Evolutionary conservation across 805 yeast genomes (phyloP).

Genomic region (Starmerella kuoi): DNA sequence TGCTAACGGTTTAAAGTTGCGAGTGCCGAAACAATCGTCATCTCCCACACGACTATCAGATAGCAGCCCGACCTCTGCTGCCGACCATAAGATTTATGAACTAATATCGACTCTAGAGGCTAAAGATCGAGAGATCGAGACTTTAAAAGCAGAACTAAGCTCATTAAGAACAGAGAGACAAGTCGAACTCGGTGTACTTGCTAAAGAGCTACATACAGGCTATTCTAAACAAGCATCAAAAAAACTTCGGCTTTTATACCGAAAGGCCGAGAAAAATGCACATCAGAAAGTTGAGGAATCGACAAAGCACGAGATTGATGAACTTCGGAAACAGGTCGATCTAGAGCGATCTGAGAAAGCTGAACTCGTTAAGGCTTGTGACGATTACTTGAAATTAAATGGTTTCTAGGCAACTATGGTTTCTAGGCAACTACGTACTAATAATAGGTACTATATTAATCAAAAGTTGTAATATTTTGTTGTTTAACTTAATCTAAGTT

Average conservation of each 20-base stretch:
- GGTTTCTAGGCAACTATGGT: constrained; percentile 6
- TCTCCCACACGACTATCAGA: neutral
- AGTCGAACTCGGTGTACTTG: neutral
- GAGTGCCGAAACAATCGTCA: neutral
- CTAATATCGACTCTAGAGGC: constrained; percentile 1
- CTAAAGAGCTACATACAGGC: constrained; percentile 1
- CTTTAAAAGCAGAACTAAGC: constrained; percentile 1
- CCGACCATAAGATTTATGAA: neutral
- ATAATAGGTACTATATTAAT: too few species aligned
- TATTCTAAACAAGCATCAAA: constrained; percentile 14
- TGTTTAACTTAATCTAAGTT: too few species aligned
- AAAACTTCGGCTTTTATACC: constrained; percentile 1
- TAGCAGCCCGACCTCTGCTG: too few species aligned
- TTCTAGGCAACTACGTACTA: too few species aligned
- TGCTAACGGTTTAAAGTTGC: neutral
- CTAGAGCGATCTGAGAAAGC: constrained; percentile 47
- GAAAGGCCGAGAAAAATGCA: constrained; percentile 4
- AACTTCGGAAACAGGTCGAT: constrained; percentile 40
- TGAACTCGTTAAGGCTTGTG: constrained; percentile 43
- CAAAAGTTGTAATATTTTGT: too few species aligned
- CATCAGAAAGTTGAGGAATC: constrained; percentile 19
- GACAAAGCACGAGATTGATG: constrained; percentile 28
- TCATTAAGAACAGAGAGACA: neutral
- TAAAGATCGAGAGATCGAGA: constrained; percentile 1
- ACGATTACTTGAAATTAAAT: constrained; percentile 23